phyloP scores from a whole-genome alignment of 306 rosid species.

The Prunus davidiana region DNA sequence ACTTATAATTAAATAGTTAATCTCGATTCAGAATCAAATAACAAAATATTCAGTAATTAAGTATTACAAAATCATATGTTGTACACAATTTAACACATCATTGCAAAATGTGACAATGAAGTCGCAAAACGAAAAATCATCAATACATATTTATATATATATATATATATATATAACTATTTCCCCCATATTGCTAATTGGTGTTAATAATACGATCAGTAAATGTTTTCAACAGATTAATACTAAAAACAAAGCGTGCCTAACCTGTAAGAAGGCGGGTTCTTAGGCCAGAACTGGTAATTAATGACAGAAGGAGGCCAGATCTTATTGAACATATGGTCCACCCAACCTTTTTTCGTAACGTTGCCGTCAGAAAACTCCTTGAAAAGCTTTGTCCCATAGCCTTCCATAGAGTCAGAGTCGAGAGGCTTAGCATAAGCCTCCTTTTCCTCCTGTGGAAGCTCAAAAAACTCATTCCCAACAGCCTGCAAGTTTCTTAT shows the following conservation, averaged over 20 bases:
- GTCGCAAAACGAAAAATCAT: too few relatives aligned
- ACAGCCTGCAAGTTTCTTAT: conserved; percentile 49
- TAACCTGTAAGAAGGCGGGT: conserved; percentile 72
- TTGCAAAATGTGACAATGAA: too few relatives aligned
- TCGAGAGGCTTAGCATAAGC: conserved; percentile 36
- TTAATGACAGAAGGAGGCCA: conserved; percentile 67
- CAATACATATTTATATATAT: too few relatives aligned
- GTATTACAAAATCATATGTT: too few relatives aligned
- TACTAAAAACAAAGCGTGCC: neutral
- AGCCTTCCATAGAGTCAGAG: conserved; percentile 52
- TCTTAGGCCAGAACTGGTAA: conserved; percentile 62
- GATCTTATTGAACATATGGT: conserved; percentile 57
- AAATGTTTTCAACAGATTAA: too few relatives aligned
- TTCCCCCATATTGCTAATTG: too few relatives aligned
- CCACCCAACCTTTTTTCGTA: conserved; percentile 67
- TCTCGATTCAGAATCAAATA: too few relatives aligned
- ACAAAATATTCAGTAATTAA: too few relatives aligned
- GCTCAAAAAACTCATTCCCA: conserved; percentile 58
- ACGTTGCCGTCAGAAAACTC: conserved; percentile 39
- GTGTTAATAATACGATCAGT: too few relatives aligned
- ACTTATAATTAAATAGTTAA: too few relatives aligned
- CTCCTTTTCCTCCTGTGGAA: conserved; percentile 62
- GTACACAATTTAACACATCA: too few relatives aligned
- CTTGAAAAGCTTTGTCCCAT: conserved; percentile 55
- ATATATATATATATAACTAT: too few relatives aligned